Evolutionary conservation across 192 early-diverging fungal species (phyloP).

Genomic region (Gonapodya prolifera): DNA sequence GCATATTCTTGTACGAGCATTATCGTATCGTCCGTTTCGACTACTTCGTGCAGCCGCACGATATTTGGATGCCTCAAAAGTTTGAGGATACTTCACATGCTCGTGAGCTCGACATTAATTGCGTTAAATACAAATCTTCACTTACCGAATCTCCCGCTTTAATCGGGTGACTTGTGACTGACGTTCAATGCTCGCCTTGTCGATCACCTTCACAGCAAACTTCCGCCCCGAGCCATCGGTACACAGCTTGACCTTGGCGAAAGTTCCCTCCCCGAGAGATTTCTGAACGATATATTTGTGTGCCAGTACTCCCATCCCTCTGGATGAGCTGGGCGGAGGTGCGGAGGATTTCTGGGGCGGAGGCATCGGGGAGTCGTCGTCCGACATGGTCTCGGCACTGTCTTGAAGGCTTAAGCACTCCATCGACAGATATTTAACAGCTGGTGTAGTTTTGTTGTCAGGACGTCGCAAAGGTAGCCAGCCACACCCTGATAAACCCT

Average conservation of each 20-base stretch:
- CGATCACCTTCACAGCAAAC: constrained; percentile 54
- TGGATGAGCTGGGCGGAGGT: too few species aligned
- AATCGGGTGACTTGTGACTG: background rate
- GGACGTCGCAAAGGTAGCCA: too few species aligned
- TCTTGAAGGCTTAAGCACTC: too few species aligned
- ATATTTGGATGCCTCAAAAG: constrained; percentile 41
- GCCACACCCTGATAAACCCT: too few species aligned
- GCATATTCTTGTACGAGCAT: constrained; percentile 50
- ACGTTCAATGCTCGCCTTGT: constrained; percentile 39
- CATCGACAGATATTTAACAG: too few species aligned
- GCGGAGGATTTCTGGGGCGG: too few species aligned
- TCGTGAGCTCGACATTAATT: constrained; percentile 39
- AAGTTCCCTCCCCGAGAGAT: constrained; percentile 44
- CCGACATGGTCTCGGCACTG: too few species aligned
- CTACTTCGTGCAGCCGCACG: constrained; percentile 48
- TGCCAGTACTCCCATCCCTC: too few species aligned
- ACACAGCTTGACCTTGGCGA: constrained; percentile 44
- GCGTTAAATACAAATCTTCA: too few species aligned
- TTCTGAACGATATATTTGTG: constrained; percentile 47
- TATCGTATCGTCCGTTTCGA: constrained; percentile 42
- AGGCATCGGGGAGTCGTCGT: too few species aligned
- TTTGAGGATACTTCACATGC: constrained; percentile 49
- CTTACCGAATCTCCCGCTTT: background rate
- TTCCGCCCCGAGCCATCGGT: constrained; percentile 13
- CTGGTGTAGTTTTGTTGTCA: too few species aligned